Percentiles rank a stretch among this genome's conserved stretches.
Conservation (phyloP, 495 filamentous ascomycete genomes). For the Penicillium lagena region DNA sequence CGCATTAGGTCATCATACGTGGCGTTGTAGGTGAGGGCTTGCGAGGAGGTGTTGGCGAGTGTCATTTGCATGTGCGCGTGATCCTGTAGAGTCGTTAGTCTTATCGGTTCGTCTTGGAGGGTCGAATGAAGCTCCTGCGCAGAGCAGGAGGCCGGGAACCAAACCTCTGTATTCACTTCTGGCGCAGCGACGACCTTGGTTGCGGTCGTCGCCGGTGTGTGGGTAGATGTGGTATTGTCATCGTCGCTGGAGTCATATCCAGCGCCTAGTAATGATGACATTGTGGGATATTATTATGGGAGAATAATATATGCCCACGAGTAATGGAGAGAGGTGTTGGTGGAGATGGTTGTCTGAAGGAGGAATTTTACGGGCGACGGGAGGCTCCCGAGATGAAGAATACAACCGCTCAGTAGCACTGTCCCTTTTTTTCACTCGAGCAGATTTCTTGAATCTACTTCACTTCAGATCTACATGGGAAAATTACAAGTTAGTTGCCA, state of each 20-base stretch:
- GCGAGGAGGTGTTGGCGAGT: slow-evolving; percentile 48
- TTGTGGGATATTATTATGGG: slow-evolving; percentile 10
- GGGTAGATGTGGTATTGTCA: slow-evolving; percentile 21
- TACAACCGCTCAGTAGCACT: background rate
- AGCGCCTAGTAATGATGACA: slow-evolving; percentile 43
- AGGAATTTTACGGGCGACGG: slow-evolving; percentile 34
- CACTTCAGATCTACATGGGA: no score
- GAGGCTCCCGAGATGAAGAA: slow-evolving; percentile 20
- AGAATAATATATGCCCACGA: no score
- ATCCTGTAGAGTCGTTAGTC: slow-evolving; percentile 42
- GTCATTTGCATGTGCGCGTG: slow-evolving; percentile 51
- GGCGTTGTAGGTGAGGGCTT: slow-evolving; percentile 52
- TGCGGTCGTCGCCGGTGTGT: slow-evolving; percentile 24
- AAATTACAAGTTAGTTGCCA: background rate
- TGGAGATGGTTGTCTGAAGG: slow-evolving; percentile 4
- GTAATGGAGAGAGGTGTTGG: slow-evolving; percentile 3
- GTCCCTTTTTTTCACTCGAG: no score
- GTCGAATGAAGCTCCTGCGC: background rate
- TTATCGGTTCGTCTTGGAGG: slow-evolving; percentile 10
- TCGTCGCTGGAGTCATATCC: slow-evolving; percentile 52
- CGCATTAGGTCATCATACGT: slow-evolving; percentile 68
- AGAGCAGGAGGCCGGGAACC: slow-evolving; percentile 27
- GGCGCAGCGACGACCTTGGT: slow-evolving; percentile 46
- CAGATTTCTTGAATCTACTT: no score
- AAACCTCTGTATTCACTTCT: slow-evolving; percentile 59